Evolutionary conservation across 345 rosid genomes (phyloP).

Genomic region (Murraya paniculata): DNA sequence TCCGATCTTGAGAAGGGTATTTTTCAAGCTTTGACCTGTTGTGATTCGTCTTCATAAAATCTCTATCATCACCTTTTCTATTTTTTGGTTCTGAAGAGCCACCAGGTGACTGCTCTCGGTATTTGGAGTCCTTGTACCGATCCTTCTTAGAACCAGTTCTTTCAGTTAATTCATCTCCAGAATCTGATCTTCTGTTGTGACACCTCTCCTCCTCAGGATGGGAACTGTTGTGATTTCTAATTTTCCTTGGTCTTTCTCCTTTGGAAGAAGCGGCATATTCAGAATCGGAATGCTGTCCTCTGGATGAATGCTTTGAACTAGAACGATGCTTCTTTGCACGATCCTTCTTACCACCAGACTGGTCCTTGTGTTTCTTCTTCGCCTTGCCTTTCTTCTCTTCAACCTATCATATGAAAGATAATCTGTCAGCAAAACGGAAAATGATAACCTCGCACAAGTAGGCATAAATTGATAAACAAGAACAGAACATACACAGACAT

Average conservation of each 20-base stretch:
- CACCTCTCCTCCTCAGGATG: slow-evolving; percentile 31
- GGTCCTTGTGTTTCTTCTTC: slow-evolving; percentile 41
- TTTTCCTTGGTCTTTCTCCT: slow-evolving; percentile 27
- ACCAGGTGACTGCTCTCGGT: slow-evolving; percentile 32
- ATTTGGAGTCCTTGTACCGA: slow-evolving; percentile 23
- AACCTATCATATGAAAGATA: slow-evolving; percentile 39
- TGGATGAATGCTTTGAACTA: slow-evolving; percentile 43
- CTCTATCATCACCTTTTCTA: slow-evolving; percentile 25
- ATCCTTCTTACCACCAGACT: slow-evolving; percentile 36
- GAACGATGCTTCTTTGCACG: slow-evolving; percentile 31
- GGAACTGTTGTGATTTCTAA: slow-evolving; percentile 20
- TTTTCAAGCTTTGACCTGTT: slow-evolving; percentile 37
- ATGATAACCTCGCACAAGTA: background rate
- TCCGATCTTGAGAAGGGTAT: slow-evolving; percentile 25
- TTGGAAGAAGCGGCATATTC: slow-evolving; percentile 32
- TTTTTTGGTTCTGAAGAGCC: slow-evolving; percentile 20
- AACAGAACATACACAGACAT: background rate
- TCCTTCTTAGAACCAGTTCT: slow-evolving; percentile 30
- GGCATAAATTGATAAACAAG: background rate
- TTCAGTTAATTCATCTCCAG: slow-evolving; percentile 43
- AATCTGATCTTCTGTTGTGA: slow-evolving; percentile 23
- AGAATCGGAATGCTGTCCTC: slow-evolving; percentile 28
- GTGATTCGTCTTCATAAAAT: slow-evolving; percentile 29
- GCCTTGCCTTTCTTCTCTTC: slow-evolving; percentile 45
- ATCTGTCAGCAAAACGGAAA: background rate